Evolutionary conservation across 768 basidiomycete genomes (phyloP).

Genomic region (Scleroderma citrinum): DNA sequence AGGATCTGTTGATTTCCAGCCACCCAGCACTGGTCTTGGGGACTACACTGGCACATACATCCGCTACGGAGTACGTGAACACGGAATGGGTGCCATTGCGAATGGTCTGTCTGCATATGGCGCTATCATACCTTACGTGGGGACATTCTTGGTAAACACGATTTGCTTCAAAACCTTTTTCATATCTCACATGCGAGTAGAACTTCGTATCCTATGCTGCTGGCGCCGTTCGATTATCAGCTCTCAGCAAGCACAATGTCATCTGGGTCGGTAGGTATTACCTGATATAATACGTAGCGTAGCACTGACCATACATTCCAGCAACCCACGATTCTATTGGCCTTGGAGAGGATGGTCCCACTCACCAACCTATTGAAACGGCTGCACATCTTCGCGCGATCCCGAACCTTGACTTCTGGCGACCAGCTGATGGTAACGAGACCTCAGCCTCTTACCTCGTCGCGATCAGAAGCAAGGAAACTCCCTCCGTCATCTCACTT

Average conservation of each 20-base stretch:
- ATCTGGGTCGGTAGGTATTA: constrained; percentile 80
- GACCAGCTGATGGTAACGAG: constrained; percentile 94
- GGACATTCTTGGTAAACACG: constrained; percentile 78
- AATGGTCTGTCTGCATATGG: constrained; percentile 91
- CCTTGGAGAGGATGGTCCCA: constrained; percentile 91
- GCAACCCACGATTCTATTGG: constrained; percentile 96
- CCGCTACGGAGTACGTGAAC: constrained; percentile 96
- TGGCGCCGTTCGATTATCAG: constrained; percentile 87
- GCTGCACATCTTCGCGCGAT: constrained; percentile 80
- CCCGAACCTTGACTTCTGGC: constrained; percentile 91
- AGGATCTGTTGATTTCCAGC: constrained; percentile 86
- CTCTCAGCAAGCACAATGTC: constrained; percentile 83
- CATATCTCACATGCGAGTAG: constrained; percentile 30
- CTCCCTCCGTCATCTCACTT: constrained; percentile 78
- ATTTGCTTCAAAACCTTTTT: background rate
- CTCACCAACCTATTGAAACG: constrained; percentile 93
- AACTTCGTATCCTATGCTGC: constrained; percentile 94
- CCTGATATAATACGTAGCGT: background rate
- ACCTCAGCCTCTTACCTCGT: constrained; percentile 89
- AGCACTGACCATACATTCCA: constrained; percentile 15
- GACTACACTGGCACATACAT: constrained; percentile 84
- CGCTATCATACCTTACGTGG: constrained; percentile 83
- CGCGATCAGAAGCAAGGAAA: constrained; percentile 66
- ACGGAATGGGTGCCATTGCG: constrained; percentile 94
- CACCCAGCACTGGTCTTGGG: constrained; percentile 77